Percentiles rank a stretch among this genome's conserved stretches.
Evolutionary conservation across 2,329 filamentous ascomycete genomes (phyloP).

Genomic region (Neofusicoccum laricinum): DNA sequence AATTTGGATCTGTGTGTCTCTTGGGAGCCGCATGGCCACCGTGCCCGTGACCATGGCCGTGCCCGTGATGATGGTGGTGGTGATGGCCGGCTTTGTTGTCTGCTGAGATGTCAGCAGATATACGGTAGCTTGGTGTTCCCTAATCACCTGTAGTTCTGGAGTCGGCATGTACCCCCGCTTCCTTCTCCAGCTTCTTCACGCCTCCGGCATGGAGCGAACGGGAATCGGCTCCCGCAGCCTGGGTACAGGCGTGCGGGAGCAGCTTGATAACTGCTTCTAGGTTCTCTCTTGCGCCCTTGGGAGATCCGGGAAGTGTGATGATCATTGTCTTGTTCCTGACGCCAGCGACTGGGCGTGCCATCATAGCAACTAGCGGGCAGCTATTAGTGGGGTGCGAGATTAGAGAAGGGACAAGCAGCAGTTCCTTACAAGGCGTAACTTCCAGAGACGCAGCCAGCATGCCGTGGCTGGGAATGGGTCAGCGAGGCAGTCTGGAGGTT

Average conservation of each 20-base stretch:
- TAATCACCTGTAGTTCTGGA: conserved; percentile 21
- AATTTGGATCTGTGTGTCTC: conserved; percentile 67
- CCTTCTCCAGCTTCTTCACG: conserved; percentile 76
- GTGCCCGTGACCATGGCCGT: conserved; percentile 64
- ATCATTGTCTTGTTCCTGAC: conserved; percentile 79
- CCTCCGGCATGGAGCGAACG: conserved; percentile 76
- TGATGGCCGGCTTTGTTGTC: conserved; percentile 22
- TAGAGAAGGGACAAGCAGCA: background rate
- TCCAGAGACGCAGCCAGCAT: conserved; percentile 84
- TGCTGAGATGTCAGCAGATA: background rate
- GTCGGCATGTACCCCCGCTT: conserved; percentile 62
- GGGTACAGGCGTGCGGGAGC: conserved; percentile 91
- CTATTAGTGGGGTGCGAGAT: background rate
- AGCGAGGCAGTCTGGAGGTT: background rate
- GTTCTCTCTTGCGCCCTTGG: conserved; percentile 93
- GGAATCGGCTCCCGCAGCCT: conserved; percentile 81
- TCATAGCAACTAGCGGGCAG: conserved; percentile 73
- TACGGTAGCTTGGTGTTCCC: background rate
- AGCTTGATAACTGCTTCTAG: conserved; percentile 82
- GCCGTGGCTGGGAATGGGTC: conserved; percentile 59
- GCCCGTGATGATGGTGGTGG: conserved; percentile 46
- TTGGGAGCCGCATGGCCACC: conserved; percentile 48
- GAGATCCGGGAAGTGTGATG: conserved; percentile 87
- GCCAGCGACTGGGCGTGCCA: conserved; percentile 91
- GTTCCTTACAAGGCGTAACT: conserved; percentile 79